Percentiles rank a stretch among this genome's conserved stretches.
phyloP scores from a whole-genome alignment of 2,329 filamentous ascomycete species.

The Colletotrichum agaves region DNA sequence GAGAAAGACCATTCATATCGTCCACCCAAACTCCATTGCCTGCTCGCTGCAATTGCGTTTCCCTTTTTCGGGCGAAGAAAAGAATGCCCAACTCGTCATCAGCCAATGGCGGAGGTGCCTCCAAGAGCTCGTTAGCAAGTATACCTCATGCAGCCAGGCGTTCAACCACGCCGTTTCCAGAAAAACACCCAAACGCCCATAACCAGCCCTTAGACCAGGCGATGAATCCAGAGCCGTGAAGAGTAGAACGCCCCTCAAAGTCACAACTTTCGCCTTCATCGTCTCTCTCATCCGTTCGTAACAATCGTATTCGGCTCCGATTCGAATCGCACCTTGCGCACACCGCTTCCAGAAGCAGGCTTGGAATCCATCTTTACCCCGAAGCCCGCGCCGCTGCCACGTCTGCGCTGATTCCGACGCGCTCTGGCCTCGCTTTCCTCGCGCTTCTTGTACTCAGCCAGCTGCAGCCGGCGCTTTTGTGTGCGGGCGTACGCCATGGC shows the following conservation, averaged over 20 bases:
- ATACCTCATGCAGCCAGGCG: constrained; percentile 4
- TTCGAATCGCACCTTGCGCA: constrained; percentile 54
- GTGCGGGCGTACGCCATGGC: constrained; percentile 68
- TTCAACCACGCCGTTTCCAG: constrained; percentile 1
- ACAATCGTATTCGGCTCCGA: constrained; percentile 44
- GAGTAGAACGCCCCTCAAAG: background rate
- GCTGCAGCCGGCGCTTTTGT: constrained; percentile 68
- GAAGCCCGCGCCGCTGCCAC: constrained; percentile 45
- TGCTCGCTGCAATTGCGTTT: background rate
- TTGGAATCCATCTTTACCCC: constrained; percentile 22
- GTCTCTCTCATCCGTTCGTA: constrained; percentile 21
- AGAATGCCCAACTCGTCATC: constrained; percentile 16
- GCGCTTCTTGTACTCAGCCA: constrained; percentile 70
- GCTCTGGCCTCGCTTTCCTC: constrained; percentile 71
- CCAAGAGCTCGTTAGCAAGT: background rate
- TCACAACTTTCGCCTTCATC: background rate
- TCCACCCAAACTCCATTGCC: constrained; percentile 4
- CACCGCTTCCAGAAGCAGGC: constrained; percentile 40
- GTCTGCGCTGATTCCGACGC: constrained; percentile 62
- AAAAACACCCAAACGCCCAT: constrained; percentile 10
- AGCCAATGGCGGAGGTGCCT: constrained; percentile 5
- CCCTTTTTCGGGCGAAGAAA: background rate
- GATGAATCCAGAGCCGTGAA: background rate
- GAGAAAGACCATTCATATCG: constrained; percentile 34
- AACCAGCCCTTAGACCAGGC: background rate